phyloP scores from a whole-genome alignment of 2,329 filamentous ascomycete species.

The Diaporthe citrichinensis region DNA sequence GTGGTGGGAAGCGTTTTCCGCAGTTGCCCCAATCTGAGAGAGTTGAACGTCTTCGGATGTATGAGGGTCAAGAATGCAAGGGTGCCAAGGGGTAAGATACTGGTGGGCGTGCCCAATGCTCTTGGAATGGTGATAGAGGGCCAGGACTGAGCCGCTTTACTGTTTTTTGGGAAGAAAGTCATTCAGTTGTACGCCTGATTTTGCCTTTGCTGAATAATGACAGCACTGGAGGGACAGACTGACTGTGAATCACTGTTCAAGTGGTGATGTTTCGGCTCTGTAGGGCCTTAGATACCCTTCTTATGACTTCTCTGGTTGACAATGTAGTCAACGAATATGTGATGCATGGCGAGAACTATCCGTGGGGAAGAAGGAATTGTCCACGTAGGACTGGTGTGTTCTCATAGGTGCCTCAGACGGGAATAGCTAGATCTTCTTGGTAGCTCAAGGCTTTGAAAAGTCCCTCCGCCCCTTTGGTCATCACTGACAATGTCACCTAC shows the following conservation, averaged over 20 bases:
- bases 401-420: too few relatives aligned
- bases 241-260: neutral
- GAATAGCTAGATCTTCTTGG: neutral
- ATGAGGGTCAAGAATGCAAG: conserved; percentile 71
- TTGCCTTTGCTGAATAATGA: neutral
- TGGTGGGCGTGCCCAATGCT: conserved; percentile 72
- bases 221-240: neutral
- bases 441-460: neutral
- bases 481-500: too few relatives aligned
- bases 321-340: neutral
- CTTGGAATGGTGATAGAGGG: conserved; percentile 73
- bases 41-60: conserved; percentile 75
- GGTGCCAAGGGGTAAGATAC: conserved; percentile 68
- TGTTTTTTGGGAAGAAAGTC: neutral
- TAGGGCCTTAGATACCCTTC: conserved; percentile 12
- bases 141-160: conserved; percentile 44
- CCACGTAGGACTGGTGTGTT: neutral
- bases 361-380: neutral
- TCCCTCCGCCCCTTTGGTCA: neutral
- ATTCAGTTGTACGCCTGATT: neutral
- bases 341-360: too few relatives aligned
- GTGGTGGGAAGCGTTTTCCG: conserved; percentile 75
- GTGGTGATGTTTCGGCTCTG: neutral
- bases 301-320: neutral
- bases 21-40: conserved; percentile 71